phyloP scores from a whole-genome alignment of 345 rosid genomes.

The Kernera saxatilis region DNA sequence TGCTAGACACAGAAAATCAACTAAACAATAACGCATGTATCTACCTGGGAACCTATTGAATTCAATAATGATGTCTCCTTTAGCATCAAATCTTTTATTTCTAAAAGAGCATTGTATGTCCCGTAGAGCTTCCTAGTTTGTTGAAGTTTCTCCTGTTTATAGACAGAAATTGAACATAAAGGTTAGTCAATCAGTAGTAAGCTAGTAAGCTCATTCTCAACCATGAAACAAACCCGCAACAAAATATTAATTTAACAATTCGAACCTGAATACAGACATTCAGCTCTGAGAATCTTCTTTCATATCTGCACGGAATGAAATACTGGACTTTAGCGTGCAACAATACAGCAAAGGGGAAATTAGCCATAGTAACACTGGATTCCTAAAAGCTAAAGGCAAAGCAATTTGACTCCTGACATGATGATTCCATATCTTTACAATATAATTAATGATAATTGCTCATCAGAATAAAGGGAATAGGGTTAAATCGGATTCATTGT shows the following conservation, averaged over 20 bases:
- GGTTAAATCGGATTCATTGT: background rate
- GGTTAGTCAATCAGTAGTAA: background rate
- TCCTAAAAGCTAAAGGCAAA: conserved; percentile 5
- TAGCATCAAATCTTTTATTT: conserved; percentile 78
- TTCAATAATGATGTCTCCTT: conserved; percentile 78
- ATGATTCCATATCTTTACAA: background rate
- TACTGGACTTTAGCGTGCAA: background rate
- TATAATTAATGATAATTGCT: background rate
- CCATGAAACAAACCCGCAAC: background rate
- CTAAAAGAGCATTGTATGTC: conserved; percentile 77
- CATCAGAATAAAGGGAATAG: background rate
- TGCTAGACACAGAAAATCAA: background rate
- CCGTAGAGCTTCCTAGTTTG: conserved; percentile 77
- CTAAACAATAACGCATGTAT: background rate
- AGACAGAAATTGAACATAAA: conserved; percentile 15
- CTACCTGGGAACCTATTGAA: conserved; percentile 79
- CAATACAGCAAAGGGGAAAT: background rate
- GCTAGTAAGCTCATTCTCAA: background rate
- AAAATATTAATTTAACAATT: background rate
- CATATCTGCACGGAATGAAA: conserved; percentile 54
- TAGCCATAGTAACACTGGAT: background rate
- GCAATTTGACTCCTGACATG: background rate
- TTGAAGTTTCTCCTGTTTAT: conserved; percentile 57
- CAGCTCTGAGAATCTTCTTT: conserved; percentile 64
- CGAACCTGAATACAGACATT: conserved; percentile 71